Base-by-base conservation (phyloP, 306 rosid genomes). In the Castanospermum australe region DNA sequence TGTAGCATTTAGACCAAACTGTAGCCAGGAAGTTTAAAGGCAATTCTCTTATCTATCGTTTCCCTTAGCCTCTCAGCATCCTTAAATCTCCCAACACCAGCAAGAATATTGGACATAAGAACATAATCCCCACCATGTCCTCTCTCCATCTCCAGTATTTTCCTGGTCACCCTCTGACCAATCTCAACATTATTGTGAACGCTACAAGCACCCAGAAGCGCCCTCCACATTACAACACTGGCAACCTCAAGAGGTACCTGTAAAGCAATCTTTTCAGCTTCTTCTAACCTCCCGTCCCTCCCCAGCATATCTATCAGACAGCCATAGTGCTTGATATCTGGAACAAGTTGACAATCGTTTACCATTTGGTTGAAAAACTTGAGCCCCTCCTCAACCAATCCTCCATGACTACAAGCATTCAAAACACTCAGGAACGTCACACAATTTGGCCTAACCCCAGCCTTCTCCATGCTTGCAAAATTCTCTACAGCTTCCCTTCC, bases 101-200 rank as follows among this genome's bases (percentile, higher is more conserved):
- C 81, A 70, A 92, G 87, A 25, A 88, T 92, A 82, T 92, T 92
- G 69, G 92, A 92, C 95, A 92, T 90, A 65, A 90, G 93, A 74
- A 92, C 95, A 76, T 90, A 92, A 82, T 92, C 97, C 67, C 95
- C 97, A 35, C 94, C 89, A 64, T 88, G 83, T 67, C 82, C 78
- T 71, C 80, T 74, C 85, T 90, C 88, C 84, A 86, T 76, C 79
- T 86, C 89, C 69, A 88, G 39, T 82, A 90, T 82, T 81, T 84
- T 90, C 71, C 28, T 64, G 12, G 86, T 84, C 44, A 84, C 92
- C 60, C 97, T 84, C 85, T 90, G 89, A 13, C 88, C 91, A 54
- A 90, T 88, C 81, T 84, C 86, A 44, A 84, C 87, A 48, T 90
- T 82, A 12, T 85, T 88, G 57, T 90, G 86, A 78, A 89, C 78